Base-by-base conservation (phyloP, 305 asterid species). In the Fraxinus albicans region DNA sequence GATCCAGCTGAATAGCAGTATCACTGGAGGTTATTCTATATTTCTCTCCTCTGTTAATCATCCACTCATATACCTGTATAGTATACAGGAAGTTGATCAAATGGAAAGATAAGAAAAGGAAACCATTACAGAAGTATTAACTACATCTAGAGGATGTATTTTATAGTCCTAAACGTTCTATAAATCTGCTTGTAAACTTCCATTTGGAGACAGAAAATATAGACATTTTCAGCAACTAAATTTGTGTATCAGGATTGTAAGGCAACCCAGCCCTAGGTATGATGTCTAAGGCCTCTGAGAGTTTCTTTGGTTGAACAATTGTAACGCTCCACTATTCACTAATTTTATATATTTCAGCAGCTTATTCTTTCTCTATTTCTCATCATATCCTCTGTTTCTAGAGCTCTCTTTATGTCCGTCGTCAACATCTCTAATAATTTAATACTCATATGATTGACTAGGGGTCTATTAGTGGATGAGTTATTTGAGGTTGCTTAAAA, bases 41-140 rank as follows among this genome's bases (percentile, higher is more conserved):
- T 78, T 88, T 87, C 91, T 95, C 97, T 33, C 89, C 89, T 88
- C 96, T 90, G 76, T 92, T 90, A 78, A 88, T 90, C 97, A 96
- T 95, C 99, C 99, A 96, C 67, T 94, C 97, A 81, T 92, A 93
- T 17, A 93, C 95, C 99, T 96, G 90, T 84, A 90, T 44, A 38
- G 78, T 73, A 79, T 35, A 82, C 76, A 84, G 25, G 21, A 42
- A 12, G 19, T 67, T 44, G 42, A 58, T 79, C 53, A 36, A 36
- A 55, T 65, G 79, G 63, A 25, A 63, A 60, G 65, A 35, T 27
- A 55, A 10, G 72, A 29, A 19, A 79, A 40, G 38, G 29, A 60
- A 19, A 27, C 31, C 31, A 60, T 60, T 23, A 60, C 31, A 7
- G 17, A 60, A 60, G 72, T 60, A 60, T 7, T 21, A 60, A 21